Evolutionary conservation across 176 grass and related monocot genomes (phyloP).

Genomic region (Pharus latifolius): DNA sequence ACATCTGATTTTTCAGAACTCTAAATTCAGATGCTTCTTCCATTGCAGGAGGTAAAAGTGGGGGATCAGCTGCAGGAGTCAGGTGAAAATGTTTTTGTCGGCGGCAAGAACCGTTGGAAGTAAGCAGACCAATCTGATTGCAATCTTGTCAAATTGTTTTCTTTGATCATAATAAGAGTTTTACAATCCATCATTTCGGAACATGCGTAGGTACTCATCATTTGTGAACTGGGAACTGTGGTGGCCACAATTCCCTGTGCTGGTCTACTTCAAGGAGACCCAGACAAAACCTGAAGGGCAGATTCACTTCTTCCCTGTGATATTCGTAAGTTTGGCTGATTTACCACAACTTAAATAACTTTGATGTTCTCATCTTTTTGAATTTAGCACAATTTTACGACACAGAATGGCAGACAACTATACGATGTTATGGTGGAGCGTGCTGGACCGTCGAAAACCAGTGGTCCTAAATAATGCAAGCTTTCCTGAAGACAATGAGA

Average conservation of each 20-base stretch:
- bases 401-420: constrained; percentile 67
- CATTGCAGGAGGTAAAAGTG: constrained; percentile 70
- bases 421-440: constrained; percentile 91
- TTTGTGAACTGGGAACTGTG: constrained; percentile 94
- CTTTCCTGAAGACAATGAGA: background rate
- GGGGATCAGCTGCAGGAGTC: constrained; percentile 64
- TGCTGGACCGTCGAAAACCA: constrained; percentile 66
- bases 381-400: background rate
- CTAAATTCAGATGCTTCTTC: background rate
- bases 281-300: constrained; percentile 86
- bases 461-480: constrained; percentile 37
- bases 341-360: background rate
- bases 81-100: constrained; percentile 88
- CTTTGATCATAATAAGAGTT: background rate
- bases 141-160: background rate
- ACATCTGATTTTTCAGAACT: background rate
- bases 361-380: background rate
- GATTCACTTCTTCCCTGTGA: constrained; percentile 92
- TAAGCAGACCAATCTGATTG: constrained; percentile 17
- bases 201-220: constrained; percentile 50
- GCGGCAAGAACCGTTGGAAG: constrained; percentile 96
- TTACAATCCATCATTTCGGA: background rate
- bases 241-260: constrained; percentile 74
- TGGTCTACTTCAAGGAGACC: constrained; percentile 96
- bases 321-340: constrained; percentile 55